Conservation (phyloP, 2,329 filamentous ascomycete genomes). For the Curvularia sp. region DNA sequence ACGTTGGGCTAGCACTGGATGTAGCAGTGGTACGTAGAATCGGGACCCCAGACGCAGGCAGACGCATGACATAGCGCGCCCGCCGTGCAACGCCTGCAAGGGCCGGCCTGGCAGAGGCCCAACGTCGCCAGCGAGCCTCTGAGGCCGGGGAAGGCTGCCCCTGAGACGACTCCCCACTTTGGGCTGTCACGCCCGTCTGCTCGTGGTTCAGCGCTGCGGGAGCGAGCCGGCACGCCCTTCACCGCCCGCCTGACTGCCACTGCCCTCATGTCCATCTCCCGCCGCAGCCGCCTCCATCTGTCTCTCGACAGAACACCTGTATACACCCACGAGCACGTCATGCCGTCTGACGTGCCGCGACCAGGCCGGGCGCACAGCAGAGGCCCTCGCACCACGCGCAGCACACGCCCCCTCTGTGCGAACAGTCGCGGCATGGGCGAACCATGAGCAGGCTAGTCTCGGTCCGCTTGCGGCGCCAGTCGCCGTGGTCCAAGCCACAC, state of each 20-base stretch:
- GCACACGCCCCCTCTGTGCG: background rate
- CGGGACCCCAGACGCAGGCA: too few relatives aligned
- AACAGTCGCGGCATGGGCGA: conserved; percentile 1
- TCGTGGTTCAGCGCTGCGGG: conserved; percentile 38
- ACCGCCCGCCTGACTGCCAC: conserved; percentile 21
- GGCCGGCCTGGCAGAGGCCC: background rate
- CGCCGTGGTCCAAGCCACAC: conserved; percentile 27
- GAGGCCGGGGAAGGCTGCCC: conserved; percentile 11
- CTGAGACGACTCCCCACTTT: conserved; percentile 27
- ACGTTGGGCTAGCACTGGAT: too few relatives aligned
- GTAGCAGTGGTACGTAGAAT: too few relatives aligned
- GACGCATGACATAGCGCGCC: too few relatives aligned
- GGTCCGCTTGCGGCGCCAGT: conserved; percentile 25
- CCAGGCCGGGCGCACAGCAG: background rate
- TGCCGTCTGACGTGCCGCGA: conserved; percentile 19
- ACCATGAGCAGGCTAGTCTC: conserved; percentile 44
- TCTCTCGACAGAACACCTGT: too few relatives aligned
- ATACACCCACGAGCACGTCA: conserved; percentile 4
- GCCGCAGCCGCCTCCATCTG: conserved; percentile 13
- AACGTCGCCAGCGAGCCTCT: background rate
- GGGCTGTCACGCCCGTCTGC: conserved; percentile 25
- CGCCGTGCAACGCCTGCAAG: too few relatives aligned
- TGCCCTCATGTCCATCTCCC: conserved; percentile 28
- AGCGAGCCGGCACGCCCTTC: conserved; percentile 31
- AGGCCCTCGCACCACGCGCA: background rate